Base-by-base conservation (phyloP, 2,329 filamentous ascomycete genomes). In the Colletotrichum acutatum region DNA sequence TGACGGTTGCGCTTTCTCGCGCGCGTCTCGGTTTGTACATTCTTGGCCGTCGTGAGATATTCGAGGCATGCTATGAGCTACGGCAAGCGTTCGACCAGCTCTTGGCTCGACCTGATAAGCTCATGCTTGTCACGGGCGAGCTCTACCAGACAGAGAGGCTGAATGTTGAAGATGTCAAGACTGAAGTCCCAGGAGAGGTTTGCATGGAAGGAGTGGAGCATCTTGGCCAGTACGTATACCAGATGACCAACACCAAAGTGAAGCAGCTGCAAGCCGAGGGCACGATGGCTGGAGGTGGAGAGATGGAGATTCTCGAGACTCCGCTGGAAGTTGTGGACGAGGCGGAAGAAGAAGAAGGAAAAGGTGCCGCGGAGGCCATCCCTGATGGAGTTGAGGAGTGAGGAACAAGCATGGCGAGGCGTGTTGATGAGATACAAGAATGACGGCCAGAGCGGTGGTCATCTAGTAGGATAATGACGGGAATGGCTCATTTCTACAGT, bases 151-250 rank as follows among this genome's bases (percentile, higher is more conserved):
- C 93, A 0, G 82, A 88, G 67, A 87, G 94, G 57, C 78, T 84
- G 4, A 80, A 85, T 12, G 78, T 82, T 1, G 84, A 84, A 5
- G 86, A 87, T 59, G 82, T 80, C 22, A 85, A 86, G 9, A 86
- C 86, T 22, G 85, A 86, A 7, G 84, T 90, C 7, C 83, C 86
- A 2, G 88, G 88, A 14, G 88, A 90, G 77, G 92, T 91, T 1
- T 87, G 90, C 24, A 98, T 99, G 94, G 94, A 96, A 78, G 90
- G 93, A 42, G 92, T 98, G 1, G 96, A 99, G 85, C 97, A 99
- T 84, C 83, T 99, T 46, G 97, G 97, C 0, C 93, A 98, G 83
- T 99, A 98, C 82, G 96, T 99, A 26, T 98, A 91, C 80, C 94
- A 99, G 82, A 99, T 99, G 95, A 97, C 95, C 4, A 90, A 93